phyloP scores from a whole-genome alignment of 2,329 filamentous ascomycete species.

The Nothomitra cinnamomea region DNA sequence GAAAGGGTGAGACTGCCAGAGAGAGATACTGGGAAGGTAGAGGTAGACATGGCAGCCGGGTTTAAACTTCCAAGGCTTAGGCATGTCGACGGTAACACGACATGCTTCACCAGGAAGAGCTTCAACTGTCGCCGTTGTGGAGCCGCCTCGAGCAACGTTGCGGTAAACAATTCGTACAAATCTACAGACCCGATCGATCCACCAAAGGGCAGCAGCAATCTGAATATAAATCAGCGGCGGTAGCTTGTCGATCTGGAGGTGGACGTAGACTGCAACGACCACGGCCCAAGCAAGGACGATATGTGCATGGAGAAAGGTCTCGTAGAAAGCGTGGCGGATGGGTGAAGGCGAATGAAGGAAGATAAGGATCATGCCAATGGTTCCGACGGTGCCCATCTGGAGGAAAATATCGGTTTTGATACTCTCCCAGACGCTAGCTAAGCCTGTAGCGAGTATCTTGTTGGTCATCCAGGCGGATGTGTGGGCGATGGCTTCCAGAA shows the following conservation, averaged over 20 bases:
- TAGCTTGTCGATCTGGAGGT: conserved; percentile 37
- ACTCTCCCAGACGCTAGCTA: neutral
- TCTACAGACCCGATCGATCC: conserved; percentile 42
- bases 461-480: conserved; percentile 37
- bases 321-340: conserved; percentile 62
- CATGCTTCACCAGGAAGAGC: conserved; percentile 60
- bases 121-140: conserved; percentile 53
- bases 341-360: conserved; percentile 52
- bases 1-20: conserved; percentile 65
- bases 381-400: conserved; percentile 20
- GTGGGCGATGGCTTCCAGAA: conserved; percentile 51
- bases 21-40: conserved; percentile 55
- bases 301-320: conserved; percentile 59
- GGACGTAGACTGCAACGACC: conserved; percentile 50
- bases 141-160: conserved; percentile 46
- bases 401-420: conserved; percentile 7
- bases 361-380: conserved; percentile 43
- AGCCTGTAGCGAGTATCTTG: conserved; percentile 30
- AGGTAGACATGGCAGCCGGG: conserved; percentile 67
- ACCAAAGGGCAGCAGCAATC: conserved; percentile 49
- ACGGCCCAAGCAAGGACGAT: conserved; percentile 43
- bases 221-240: conserved; percentile 42
- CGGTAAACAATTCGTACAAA: conserved; percentile 42
- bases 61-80: conserved; percentile 58
- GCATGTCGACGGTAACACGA: conserved; percentile 55